phyloP scores from a whole-genome alignment of 257 asterid species.

The Osmanthus fragrans region DNA sequence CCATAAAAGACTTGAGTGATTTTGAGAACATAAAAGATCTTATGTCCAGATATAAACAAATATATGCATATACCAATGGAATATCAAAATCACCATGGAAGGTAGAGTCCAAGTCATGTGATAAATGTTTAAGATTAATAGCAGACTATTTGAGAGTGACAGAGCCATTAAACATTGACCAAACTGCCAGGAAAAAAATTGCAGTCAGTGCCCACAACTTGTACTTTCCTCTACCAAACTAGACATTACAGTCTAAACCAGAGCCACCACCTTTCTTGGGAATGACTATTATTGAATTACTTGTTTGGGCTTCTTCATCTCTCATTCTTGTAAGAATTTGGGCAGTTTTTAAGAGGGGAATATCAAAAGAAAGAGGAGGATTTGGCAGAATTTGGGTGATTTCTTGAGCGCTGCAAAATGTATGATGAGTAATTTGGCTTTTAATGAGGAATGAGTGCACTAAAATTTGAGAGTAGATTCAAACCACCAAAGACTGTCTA shows the following conservation, averaged over 20 bases:
- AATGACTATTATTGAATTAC: not conserved
- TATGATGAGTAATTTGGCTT: not conserved
- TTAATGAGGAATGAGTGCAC: not conserved
- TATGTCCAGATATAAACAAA: not conserved
- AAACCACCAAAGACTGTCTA: not conserved
- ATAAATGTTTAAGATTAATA: constrained; percentile 28
- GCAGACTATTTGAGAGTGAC: constrained; percentile 44
- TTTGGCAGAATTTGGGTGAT: not conserved
- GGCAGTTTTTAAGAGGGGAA: not conserved
- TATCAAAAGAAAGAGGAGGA: not conserved
- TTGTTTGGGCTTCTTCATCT: constrained; percentile 42
- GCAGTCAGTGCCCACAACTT: constrained; percentile 52
- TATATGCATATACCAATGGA: constrained; percentile 28
- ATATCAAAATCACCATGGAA: constrained; percentile 41
- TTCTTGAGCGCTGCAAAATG: not conserved
- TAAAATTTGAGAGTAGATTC: not conserved
- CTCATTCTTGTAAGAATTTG: constrained; percentile 22
- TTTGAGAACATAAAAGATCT: no score
- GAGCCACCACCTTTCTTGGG: constrained; percentile 33
- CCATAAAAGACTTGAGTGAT: no score
- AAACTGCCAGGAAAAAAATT: constrained; percentile 43
- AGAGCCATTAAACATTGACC: constrained; percentile 60
- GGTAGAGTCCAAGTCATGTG: constrained; percentile 31
- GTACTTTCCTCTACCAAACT: constrained; percentile 38
- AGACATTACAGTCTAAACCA: constrained; percentile 14